These are phyloP conservation scores for Diaporthe nobilis DNA, from an alignment of 2,329 filamentous ascomycete species.

Conservation along the genomic window DNA sequence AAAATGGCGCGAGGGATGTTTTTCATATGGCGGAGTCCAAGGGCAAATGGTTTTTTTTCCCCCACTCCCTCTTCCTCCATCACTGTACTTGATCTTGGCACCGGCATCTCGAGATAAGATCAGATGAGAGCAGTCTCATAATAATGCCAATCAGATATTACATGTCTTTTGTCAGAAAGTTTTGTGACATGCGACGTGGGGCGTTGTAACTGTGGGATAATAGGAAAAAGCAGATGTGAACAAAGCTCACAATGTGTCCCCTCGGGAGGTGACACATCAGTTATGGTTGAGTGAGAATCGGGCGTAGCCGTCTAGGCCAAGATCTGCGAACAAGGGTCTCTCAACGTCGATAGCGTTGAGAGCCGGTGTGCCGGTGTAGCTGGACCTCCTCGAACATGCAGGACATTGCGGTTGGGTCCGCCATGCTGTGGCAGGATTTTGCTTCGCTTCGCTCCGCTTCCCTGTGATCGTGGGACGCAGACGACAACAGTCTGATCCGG, in stretches of 20 bases:
- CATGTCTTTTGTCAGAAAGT: constrained; percentile 2
- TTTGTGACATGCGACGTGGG: not conserved
- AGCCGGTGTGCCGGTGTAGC: constrained; percentile 17
- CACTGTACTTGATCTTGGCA: constrained; percentile 23
- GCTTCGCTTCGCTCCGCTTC: not conserved
- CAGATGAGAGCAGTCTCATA: constrained; percentile 34
- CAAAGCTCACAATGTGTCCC: constrained; percentile 14
- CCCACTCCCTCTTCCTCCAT: not conserved
- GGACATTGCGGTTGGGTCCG: constrained; percentile 16
- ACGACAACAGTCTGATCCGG: not conserved
- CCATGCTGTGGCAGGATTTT: not conserved
- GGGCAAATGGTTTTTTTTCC: not conserved
- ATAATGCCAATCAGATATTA: constrained; percentile 33
- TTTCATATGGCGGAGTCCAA: constrained; percentile 9
- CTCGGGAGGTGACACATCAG: not conserved
- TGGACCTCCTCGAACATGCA: constrained; percentile 4
- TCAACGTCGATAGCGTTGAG: constrained; percentile 19
- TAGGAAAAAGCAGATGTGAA: constrained; percentile 27
- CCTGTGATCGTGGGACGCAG: not conserved
- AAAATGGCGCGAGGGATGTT: constrained; percentile 3
- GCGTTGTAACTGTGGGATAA: not conserved
- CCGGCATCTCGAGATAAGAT: constrained; percentile 23
- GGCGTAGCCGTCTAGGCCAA: constrained; percentile 20
- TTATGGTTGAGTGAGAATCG: not conserved
- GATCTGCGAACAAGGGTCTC: constrained; percentile 17